Evolutionary conservation across 75 land plant genomes (phyloP).

Genomic region (Pinus tabuliformis): DNA sequence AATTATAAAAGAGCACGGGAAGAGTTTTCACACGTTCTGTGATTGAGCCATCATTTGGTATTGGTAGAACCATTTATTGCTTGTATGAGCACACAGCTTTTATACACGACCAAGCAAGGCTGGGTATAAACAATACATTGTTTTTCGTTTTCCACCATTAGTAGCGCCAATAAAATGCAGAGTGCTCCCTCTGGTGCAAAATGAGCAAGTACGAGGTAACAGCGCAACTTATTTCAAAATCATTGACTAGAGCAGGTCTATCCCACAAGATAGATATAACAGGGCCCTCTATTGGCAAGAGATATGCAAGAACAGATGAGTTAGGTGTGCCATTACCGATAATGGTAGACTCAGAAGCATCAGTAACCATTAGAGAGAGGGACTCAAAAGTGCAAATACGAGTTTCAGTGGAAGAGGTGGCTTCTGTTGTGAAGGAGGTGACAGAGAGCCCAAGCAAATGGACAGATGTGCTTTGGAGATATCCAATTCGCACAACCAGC

Average conservation of each 20-base stretch:
- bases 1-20: constrained; percentile 65
- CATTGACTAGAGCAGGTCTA: constrained; percentile 72
- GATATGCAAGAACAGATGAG: constrained; percentile 97
- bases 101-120: constrained; percentile 72
- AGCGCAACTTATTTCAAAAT: constrained; percentile 51
- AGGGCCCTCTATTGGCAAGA: constrained; percentile 59
- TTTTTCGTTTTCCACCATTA: constrained; percentile 85
- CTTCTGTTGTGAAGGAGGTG: constrained; percentile 65
- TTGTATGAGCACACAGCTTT: constrained; percentile 92
- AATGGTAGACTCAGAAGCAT: constrained; percentile 75
- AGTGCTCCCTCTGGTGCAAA: constrained; percentile 87
- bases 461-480: constrained; percentile 50
- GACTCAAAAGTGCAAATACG: constrained; percentile 87
- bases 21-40: constrained; percentile 94
- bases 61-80: constrained; percentile 95
- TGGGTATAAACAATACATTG: constrained; percentile 79
- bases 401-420: constrained; percentile 65
- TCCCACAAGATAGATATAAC: constrained; percentile 88
- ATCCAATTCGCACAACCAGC: constrained; percentile 35
- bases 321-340: constrained; percentile 94
- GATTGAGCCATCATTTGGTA: constrained; percentile 98
- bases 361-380: constrained; percentile 87
- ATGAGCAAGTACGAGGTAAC: constrained; percentile 58
- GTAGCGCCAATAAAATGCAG: constrained; percentile 97
- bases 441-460: constrained; percentile 68